These are phyloP conservation scores for Chlorella sp. DNA, from an alignment of 139 green algal species.

Conservation along the genomic window DNA sequence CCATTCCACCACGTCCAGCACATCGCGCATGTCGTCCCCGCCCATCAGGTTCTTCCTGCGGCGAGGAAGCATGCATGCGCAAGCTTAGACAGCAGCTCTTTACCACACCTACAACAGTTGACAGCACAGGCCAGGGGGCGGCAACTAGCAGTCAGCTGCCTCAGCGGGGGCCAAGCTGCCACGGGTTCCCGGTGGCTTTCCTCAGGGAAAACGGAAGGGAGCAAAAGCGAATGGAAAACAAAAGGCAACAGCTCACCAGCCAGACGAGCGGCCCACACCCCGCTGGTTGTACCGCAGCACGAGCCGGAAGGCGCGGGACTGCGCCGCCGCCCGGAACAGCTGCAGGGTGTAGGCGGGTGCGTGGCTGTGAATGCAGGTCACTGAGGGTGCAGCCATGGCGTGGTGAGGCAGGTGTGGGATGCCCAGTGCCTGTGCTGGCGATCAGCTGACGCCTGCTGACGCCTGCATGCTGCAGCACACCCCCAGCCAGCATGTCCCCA, in stretches of 20 bases:
- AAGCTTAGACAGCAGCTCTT: too few species aligned
- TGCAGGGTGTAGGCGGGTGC: not conserved
- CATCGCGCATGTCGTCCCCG: conserved; percentile 1
- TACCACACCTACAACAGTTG: too few species aligned
- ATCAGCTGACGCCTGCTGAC: too few species aligned
- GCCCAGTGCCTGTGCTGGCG: too few species aligned
- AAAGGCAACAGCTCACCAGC: not conserved
- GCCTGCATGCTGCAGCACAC: too few species aligned
- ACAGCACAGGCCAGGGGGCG: too few species aligned
- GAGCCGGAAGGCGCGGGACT: conserved; percentile 12
- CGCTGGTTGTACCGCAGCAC: conserved; percentile 54
- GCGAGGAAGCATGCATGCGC: not conserved
- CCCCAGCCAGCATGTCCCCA: too few species aligned
- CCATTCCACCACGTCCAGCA: conserved; percentile 10
- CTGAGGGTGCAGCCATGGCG: not conserved
- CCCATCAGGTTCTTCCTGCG: conserved; percentile 28
- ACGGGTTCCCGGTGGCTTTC: not conserved
- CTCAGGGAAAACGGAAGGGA: not conserved
- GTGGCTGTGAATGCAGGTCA: not conserved
- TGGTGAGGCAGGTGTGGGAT: not conserved
- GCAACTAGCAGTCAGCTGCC: too few species aligned
- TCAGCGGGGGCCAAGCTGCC: not conserved
- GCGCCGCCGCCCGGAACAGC: not conserved
- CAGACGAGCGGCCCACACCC: conserved; percentile 40
- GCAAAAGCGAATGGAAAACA: not conserved